A percentile compares a stretch with the other conserved stretches of the same genome.
These are phyloP conservation scores for Picochlorum sp. DNA, from an alignment of 139 green algal species.

Conservation along the genomic window DNA sequence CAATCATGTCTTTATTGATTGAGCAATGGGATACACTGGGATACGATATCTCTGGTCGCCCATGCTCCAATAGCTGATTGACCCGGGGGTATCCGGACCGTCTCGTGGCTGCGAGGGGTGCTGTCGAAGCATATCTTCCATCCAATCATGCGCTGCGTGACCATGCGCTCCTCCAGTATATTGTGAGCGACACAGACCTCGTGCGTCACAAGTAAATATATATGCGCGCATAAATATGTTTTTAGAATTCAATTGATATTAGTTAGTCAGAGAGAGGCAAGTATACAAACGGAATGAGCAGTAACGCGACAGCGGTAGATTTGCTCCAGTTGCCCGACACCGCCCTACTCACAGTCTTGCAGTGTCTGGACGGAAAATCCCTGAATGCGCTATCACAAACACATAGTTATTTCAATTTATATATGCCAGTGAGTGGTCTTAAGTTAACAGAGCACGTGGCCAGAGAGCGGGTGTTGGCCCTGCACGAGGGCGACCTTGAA, in stretches of 20 bases:
- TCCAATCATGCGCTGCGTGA: no score
- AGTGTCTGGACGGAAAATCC: slow-evolving; percentile 9
- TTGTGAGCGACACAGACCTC: no score
- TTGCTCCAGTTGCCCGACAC: slow-evolving; percentile 12
- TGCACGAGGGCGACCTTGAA: background rate
- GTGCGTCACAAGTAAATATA: no score
- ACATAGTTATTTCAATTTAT: slow-evolving; percentile 9
- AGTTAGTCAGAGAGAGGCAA: background rate
- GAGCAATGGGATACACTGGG: no score
- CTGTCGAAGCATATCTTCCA: no score
- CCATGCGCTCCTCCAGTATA: no score
- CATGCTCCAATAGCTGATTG: background rate
- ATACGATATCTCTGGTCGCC: no score
- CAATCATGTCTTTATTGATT: no score
- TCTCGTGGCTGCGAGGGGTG: no score
- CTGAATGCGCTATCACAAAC: slow-evolving; percentile 9
- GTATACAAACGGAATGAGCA: background rate
- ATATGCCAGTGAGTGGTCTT: slow-evolving; percentile 2
- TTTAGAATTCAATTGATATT: no score
- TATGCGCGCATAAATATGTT: no score
- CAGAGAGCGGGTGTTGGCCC: background rate
- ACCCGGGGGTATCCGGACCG: background rate
- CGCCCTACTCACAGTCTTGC: slow-evolving; percentile 7
- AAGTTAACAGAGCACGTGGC: slow-evolving; percentile 17
- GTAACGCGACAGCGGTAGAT: background rate